Evolutionary conservation across 805 yeast species (phyloP), one percentile per base, ranked within the genome.

Genomic region (Cyberlindnera mississippiensis): DNA sequence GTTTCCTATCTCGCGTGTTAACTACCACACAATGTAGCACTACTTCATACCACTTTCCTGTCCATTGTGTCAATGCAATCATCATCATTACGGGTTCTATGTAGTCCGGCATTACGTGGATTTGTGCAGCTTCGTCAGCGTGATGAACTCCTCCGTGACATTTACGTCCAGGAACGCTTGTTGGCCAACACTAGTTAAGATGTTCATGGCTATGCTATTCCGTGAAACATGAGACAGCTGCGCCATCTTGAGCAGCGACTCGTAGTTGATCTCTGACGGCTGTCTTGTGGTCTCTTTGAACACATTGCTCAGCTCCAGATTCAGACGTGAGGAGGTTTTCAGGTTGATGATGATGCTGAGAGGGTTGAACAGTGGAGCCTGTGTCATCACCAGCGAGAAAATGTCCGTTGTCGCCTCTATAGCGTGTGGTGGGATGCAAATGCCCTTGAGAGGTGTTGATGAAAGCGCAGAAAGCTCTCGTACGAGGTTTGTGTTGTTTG

Each of bases 341-440:
- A 44, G 28, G 41, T 49, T 45, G 28, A 43, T n/a, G 4, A 46
- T 10, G 2, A 49, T 40, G 16, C 46, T 34, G 4, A 38, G 14
- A 11, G 35, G 34, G 24, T 40, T 31, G 14, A 40, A 46, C 6
- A 37, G 34, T 10, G 45, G 41, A 4, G 38, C 8, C 18, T 41
- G 44, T 2, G 26, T n/a, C 6, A 28, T 13, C 6, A 41, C 37
- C 26, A 48, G 45, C 16, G 35, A 37, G 16, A 48, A 36, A 18
- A 48, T 36, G 15, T 28, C n/a, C 17, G 30, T 38, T 3, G 48
- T 35, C 17, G 42, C 29, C 6, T 36, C 44, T 6, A 42, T 33
- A 6, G 44, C 40, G 28, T 43, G 50, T 8, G 45, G 42, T 26
- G 52, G 52, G 31, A 49, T 43, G 28, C 46, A 43, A 15, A 46